Conservation (phyloP, 352 stramenopile species). For the Globisporangium carolinianum region DNA sequence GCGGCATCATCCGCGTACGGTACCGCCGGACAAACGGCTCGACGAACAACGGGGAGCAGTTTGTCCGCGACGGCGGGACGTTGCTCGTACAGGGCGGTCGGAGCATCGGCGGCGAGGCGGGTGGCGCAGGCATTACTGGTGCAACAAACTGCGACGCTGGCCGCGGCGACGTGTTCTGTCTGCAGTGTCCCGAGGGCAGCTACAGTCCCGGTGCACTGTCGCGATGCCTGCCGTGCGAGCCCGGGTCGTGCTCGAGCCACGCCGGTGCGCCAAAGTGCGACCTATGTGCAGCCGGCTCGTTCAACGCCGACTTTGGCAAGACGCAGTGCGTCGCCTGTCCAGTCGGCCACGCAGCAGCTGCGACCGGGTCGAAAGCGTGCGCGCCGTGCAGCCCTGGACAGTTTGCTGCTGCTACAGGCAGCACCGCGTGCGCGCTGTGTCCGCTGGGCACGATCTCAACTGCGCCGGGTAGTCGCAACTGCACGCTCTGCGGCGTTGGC, state of each 20-base stretch:
- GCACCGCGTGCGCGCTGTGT: slow-evolving; percentile 40
- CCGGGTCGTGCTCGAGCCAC: slow-evolving; percentile 50
- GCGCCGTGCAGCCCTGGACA: slow-evolving; percentile 46
- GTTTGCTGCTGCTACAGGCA: slow-evolving; percentile 39
- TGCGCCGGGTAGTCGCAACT: slow-evolving; percentile 40
- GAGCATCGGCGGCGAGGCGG: slow-evolving; percentile 48
- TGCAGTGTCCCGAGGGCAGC: slow-evolving; percentile 49
- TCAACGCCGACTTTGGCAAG: slow-evolving; percentile 68
- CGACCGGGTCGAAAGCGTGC: slow-evolving; percentile 44
- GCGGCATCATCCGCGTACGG: slow-evolving; percentile 49
- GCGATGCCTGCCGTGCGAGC: slow-evolving; percentile 61
- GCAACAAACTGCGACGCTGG: slow-evolving; percentile 57
- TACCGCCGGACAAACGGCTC: slow-evolving; percentile 26
- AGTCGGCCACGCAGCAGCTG: slow-evolving; percentile 40
- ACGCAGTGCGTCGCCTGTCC: slow-evolving; percentile 55
- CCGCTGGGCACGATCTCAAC: slow-evolving; percentile 54
- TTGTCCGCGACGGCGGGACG: slow-evolving; percentile 45
- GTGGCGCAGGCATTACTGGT: slow-evolving; percentile 37
- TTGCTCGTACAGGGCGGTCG: slow-evolving; percentile 37
- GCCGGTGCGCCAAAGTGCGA: slow-evolving; percentile 36
- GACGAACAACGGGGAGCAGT: slow-evolving; percentile 39
- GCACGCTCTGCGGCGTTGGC: slow-evolving; percentile 67
- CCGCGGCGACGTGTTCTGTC: slow-evolving; percentile 60
- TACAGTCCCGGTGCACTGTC: slow-evolving; percentile 55
- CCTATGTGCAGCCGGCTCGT: slow-evolving; percentile 45